These are phyloP conservation scores for Eucalyptus caleyi DNA, from an alignment of 345 rosid genomes.

Conservation along the genomic window DNA sequence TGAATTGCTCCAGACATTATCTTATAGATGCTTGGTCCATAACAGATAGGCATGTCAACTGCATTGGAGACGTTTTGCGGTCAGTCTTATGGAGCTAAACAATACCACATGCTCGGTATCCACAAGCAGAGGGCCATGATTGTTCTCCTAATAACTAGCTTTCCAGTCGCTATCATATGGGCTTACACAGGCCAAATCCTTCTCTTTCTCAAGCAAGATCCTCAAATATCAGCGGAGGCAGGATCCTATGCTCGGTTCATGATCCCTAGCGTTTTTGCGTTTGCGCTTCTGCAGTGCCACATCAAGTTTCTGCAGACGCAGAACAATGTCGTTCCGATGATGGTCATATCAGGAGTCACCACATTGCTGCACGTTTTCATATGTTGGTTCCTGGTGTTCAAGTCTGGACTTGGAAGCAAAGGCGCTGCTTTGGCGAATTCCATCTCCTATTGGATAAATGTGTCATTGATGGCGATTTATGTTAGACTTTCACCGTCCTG, in stretches of 20 bases:
- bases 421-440: constrained; percentile 39
- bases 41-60: background rate
- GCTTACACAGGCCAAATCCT: background rate
- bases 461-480: background rate
- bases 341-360: constrained; percentile 25
- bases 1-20: background rate
- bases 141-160: constrained; percentile 1
- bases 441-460: background rate
- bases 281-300: background rate
- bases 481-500: background rate
- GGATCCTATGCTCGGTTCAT: background rate
- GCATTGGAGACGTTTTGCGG: background rate
- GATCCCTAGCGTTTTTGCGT: background rate
- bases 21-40: background rate
- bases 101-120: constrained; percentile 14
- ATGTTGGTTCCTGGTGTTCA: constrained; percentile 34
- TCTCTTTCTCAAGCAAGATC: background rate
- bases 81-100: background rate
- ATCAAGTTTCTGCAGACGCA: constrained; percentile 34
- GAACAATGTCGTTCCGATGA: constrained; percentile 32
- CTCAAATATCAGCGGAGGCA: background rate
- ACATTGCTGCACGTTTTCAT: constrained; percentile 16
- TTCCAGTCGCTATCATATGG: background rate
- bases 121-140: constrained; percentile 12
- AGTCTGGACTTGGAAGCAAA: constrained; percentile 19